These are phyloP conservation scores for Moniliella sp. DNA, from an alignment of 1,284 basidiomycete species.

Conservation along the genomic window DNA sequence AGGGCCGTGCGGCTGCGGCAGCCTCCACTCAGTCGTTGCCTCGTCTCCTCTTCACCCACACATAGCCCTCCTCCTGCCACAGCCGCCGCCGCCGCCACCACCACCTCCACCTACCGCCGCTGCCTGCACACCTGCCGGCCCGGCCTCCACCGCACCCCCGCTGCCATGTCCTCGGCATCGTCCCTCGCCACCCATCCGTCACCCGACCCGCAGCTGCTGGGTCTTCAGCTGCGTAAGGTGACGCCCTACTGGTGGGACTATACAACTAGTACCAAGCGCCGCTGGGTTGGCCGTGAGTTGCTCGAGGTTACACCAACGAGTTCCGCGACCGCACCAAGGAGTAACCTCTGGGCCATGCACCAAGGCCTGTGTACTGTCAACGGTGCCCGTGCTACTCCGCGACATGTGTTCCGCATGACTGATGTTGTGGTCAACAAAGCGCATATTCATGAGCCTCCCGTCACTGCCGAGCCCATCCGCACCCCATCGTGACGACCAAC, in stretches of 20 bases:
- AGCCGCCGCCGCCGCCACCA: too few species aligned
- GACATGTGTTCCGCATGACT: slow-evolving; percentile 60
- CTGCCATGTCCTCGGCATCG: too few species aligned
- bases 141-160: too few species aligned
- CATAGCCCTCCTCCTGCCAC: too few species aligned
- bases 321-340: slow-evolving; percentile 35
- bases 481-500: slow-evolving; percentile 53
- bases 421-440: slow-evolving; percentile 75
- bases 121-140: too few species aligned
- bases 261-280: slow-evolving; percentile 70
- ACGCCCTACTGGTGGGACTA: slow-evolving; percentile 33
- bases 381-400: slow-evolving; percentile 55
- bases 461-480: slow-evolving; percentile 63
- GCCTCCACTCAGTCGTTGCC: too few species aligned
- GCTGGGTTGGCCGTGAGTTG: slow-evolving; percentile 66
- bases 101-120: too few species aligned
- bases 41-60: too few species aligned
- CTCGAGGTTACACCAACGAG: slow-evolving; percentile 35
- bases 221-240: background rate
- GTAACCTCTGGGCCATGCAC: slow-evolving; percentile 44
- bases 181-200: too few species aligned
- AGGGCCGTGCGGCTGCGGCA: too few species aligned
- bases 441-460: slow-evolving; percentile 81
- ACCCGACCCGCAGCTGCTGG: too few species aligned
- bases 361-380: slow-evolving; percentile 89